Conservation (phyloP, 441 rosid genomes). For the Populus trichocarpa region DNA sequence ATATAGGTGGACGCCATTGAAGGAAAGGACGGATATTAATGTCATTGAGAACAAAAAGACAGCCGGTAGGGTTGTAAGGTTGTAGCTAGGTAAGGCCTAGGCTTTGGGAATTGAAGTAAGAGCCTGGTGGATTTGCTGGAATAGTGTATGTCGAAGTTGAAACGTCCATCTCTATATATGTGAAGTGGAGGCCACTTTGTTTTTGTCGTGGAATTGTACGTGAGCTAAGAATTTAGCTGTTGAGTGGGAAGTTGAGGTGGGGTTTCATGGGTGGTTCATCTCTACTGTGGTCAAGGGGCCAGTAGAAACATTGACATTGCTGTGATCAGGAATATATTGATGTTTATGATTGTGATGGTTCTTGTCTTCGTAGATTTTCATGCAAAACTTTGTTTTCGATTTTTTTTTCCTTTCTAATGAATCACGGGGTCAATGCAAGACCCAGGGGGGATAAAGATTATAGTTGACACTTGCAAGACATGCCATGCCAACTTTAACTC, state of each 20-base stretch:
- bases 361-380: background rate
- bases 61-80: constrained; percentile 67
- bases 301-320: background rate
- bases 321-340: background rate
- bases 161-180: constrained; percentile 23
- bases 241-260: too few species aligned
- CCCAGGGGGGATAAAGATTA: too few species aligned
- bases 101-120: constrained; percentile 77
- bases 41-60: constrained; percentile 37
- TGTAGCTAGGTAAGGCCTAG: constrained; percentile 43
- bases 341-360: background rate
- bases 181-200: background rate
- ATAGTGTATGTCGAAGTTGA: constrained; percentile 24
- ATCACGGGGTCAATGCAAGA: too few species aligned
- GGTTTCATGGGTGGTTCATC: background rate
- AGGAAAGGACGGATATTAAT: constrained; percentile 28
- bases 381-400: background rate
- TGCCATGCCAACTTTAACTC: background rate
- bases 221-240: background rate
- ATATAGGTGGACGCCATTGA: constrained; percentile 27
- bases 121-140: constrained; percentile 14
- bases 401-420: too few species aligned
- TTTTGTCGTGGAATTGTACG: background rate
- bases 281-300: background rate
- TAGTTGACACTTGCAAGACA: background rate